Base-by-base conservation (phyloP, 768 basidiomycete genomes). In the Lactarius sp. region DNA sequence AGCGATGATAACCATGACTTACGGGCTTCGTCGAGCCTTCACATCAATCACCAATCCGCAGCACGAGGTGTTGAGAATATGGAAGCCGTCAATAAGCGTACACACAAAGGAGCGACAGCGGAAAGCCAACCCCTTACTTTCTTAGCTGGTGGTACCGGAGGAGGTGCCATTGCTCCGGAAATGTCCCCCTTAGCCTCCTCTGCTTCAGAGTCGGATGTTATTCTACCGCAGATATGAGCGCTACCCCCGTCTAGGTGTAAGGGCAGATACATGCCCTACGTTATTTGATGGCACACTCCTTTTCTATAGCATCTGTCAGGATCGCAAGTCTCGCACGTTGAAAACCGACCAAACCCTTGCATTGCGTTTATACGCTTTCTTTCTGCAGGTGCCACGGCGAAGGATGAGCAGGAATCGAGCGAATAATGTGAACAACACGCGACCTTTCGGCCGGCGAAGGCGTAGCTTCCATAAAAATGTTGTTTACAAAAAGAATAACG, bases 391-490 rank as follows among this genome's bases (percentile, higher is more conserved):
- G 39, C 7, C 12, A 51, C 4, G 18, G 14, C 9, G 2, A n/a
- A 31, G 31, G 6, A 57, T 62, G 39, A 62, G 56, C 33, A n/a
- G 12, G 50, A 37, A 42, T 27, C 55, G 22, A 46, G 20, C 34
- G 31, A 57, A 62, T 27, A 27, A 46, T 7, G 22, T 27, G 41
- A 46, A 57, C 51, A 42, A 31, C 41, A 62, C 55, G 56, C 61
- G 61, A 62, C 61, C 61, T 62, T 62, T 62, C 55, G 41, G 61
- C 61, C 13, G 61, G 61, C 36, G 61, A 62, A 44, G 61, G 61
- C 49, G 61, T 62, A 44, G 31, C 41, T 51, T 62, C 61, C 61
- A 62, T 62, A 50, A 0, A 51, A 47, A 37, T 18, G 61, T 34
- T 57, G 61, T 57, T 62, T 57, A 54, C 50, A 62, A 57, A 54